Base-by-base conservation (phyloP, 2,329 filamentous ascomycete species). In the Didymella arachidicola region DNA sequence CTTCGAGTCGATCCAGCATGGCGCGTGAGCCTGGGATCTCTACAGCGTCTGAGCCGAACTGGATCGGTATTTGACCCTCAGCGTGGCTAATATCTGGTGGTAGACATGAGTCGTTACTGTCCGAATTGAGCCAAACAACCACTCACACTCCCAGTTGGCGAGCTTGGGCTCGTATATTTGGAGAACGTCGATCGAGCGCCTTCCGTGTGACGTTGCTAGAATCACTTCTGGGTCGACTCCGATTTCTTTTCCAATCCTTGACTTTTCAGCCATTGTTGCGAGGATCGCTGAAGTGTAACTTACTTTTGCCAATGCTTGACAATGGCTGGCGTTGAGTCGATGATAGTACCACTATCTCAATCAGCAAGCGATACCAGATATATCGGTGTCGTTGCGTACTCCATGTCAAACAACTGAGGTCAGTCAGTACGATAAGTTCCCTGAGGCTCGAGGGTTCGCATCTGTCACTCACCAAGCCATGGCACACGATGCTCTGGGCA, bases 101-200 rank as follows among this genome's bases (percentile, higher is more conserved):
- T n/a, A 53, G 58, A 19, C 45, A 19, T 48, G 55, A 61, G 43
- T 50, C 1, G 34, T 36, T 36, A 32, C 60, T 26, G 63, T 39
- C 7, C 22, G 27, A 45, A 30, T 34, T 19, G 32, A 49, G 32
- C 18, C 48, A 18, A 18, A 19, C 26, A 34, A 47, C 22, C 7
- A 54, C 91, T 80, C 79, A 96, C 92, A 97, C 64, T 97, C 92
- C 92, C 91, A 94, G 69, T 89, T 97, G 41, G 95, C 95, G 74
- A 92, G 92, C 67, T 91, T 88, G 16, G 92, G 90, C 62, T 91
- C 89, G 58, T 97, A 86, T 27, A 93, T 81, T 74, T 86, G 86
- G 58, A 99, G 83, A 2, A 90, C 87, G 70, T 99, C 95, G 71
- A 98, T 97, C 66, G 88, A 92, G 58, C 95, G 84, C 59, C 94